Conservation (phyloP, 116 monocot genomes). For the Dioscorea cayenensis region DNA sequence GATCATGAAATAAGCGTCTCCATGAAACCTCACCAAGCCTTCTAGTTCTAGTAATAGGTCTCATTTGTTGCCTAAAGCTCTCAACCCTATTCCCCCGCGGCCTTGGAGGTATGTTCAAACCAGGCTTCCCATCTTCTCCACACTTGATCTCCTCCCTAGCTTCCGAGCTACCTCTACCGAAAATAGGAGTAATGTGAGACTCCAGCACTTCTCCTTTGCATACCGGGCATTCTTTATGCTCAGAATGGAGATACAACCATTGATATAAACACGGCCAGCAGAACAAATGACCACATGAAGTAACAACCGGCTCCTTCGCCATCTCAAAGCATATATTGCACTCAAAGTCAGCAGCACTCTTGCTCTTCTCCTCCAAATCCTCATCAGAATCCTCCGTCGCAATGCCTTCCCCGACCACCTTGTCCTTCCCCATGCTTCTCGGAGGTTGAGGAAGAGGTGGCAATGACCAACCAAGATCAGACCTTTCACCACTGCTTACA, state of each 20-base stretch:
- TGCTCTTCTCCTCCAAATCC: constrained; percentile 3
- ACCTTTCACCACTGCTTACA: background rate
- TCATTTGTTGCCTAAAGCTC: constrained; percentile 35
- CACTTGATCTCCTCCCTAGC: constrained; percentile 5
- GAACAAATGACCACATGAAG: constrained; percentile 14
- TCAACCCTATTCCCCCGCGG: constrained; percentile 31
- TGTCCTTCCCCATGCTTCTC: constrained; percentile 2
- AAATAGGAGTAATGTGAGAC: constrained; percentile 40
- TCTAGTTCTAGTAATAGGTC: background rate
- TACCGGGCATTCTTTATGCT: constrained; percentile 12
- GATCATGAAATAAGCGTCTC: constrained; percentile 44
- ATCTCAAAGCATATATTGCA: constrained; percentile 14
- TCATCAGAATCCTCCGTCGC: background rate
- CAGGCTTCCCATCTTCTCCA: constrained; percentile 5
- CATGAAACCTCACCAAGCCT: constrained; percentile 19
- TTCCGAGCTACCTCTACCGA: constrained; percentile 36
- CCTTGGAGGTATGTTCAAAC: constrained; percentile 34
- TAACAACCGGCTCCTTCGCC: constrained; percentile 17
- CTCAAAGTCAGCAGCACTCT: constrained; percentile 3
- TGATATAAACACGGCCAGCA: constrained; percentile 17
- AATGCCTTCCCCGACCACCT: background rate
- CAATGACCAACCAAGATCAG: constrained; percentile 5
- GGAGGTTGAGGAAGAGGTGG: background rate
- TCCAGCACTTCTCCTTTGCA: constrained; percentile 28
- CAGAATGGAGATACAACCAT: constrained; percentile 9